A percentile compares a stretch with the other conserved stretches of the same genome.
phyloP scores from a whole-genome alignment of 352 stramenopile genomes.

The Elongisporangium prolatum region DNA sequence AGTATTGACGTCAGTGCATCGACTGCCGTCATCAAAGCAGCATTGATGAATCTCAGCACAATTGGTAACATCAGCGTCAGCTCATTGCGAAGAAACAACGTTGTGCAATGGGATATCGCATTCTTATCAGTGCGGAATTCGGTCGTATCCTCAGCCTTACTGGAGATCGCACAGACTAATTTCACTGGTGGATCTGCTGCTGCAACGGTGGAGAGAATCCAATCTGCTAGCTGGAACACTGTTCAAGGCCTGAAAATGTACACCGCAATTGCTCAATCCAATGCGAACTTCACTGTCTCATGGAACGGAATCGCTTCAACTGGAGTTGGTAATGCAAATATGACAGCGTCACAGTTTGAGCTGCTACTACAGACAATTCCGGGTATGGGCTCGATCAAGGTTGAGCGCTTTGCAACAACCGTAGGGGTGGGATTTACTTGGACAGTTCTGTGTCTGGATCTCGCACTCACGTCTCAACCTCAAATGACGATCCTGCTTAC shows the following conservation, averaged over 20 bases:
- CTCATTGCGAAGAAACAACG: background rate
- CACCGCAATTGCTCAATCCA: constrained; percentile 11
- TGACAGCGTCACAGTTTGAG: constrained; percentile 28
- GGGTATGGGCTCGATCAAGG: constrained; percentile 19
- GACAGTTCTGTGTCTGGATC: constrained; percentile 23
- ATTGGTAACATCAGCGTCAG: background rate
- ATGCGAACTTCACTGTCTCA: constrained; percentile 23
- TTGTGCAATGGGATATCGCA: constrained; percentile 27
- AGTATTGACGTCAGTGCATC: constrained; percentile 20
- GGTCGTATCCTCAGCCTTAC: constrained; percentile 10
- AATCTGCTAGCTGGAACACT: constrained; percentile 19
- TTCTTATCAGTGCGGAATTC: constrained; percentile 26
- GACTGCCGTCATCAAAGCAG: background rate
- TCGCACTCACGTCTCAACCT: background rate
- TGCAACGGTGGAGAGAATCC: constrained; percentile 5
- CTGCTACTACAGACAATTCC: constrained; percentile 23
- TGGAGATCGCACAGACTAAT: constrained; percentile 9
- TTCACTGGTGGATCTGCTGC: constrained; percentile 18
- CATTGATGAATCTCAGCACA: background rate
- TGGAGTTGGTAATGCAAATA: constrained; percentile 14
- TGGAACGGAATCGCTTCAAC: constrained; percentile 31
- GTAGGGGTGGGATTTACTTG: constrained; percentile 37
- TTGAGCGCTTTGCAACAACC: constrained; percentile 28
- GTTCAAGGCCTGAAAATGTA: constrained; percentile 41
- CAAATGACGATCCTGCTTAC: constrained; percentile 8